A percentile compares a stretch with the other conserved stretches of the same genome.
Evolutionary conservation across 73 alveolate genomes (phyloP).

Genomic region (Paramecium octaurelia): DNA sequence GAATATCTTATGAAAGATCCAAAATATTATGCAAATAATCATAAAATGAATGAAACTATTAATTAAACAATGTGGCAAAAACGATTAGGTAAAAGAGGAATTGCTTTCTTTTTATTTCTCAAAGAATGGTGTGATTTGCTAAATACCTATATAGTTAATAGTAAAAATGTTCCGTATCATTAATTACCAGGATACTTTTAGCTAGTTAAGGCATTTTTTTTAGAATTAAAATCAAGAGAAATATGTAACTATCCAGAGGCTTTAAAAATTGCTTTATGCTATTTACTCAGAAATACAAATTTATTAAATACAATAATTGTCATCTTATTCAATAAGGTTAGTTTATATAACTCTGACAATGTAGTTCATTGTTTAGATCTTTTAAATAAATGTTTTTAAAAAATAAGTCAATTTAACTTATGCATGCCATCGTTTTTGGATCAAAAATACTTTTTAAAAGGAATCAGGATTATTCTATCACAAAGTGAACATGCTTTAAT

Average conservation of each 20-base stretch:
- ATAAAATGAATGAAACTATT: constrained; percentile 51
- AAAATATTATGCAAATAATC: constrained; percentile 51
- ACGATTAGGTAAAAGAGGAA: constrained; percentile 82
- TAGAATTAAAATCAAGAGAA: constrained; percentile 82
- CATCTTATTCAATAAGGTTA: constrained; percentile 72
- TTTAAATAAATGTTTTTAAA: constrained; percentile 67
- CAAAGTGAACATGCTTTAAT: constrained; percentile 69
- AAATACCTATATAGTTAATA: constrained; percentile 56
- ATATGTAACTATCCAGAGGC: constrained; percentile 82
- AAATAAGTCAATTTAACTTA: constrained; percentile 41
- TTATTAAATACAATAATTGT: constrained; percentile 70
- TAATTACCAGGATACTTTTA: constrained; percentile 84
- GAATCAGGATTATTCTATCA: constrained; percentile 62
- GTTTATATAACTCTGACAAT: constrained; percentile 65
- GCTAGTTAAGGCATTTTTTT: constrained; percentile 72
- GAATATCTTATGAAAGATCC: constrained; percentile 28
- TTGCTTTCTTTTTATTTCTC: constrained; percentile 81
- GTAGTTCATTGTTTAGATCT: constrained; percentile 68
- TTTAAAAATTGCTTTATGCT: constrained; percentile 67
- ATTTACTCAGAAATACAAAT: constrained; percentile 67
- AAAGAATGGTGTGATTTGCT: constrained; percentile 81
- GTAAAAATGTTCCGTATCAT: constrained; percentile 74
- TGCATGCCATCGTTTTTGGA: constrained; percentile 75
- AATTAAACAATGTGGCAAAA: constrained; percentile 69
- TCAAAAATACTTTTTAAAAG: constrained; percentile 68